A percentile compares a stretch with the other conserved stretches of the same genome.
Conservation (phyloP, 2,329 filamentous ascomycete species). For the Mariannaea elegans region DNA sequence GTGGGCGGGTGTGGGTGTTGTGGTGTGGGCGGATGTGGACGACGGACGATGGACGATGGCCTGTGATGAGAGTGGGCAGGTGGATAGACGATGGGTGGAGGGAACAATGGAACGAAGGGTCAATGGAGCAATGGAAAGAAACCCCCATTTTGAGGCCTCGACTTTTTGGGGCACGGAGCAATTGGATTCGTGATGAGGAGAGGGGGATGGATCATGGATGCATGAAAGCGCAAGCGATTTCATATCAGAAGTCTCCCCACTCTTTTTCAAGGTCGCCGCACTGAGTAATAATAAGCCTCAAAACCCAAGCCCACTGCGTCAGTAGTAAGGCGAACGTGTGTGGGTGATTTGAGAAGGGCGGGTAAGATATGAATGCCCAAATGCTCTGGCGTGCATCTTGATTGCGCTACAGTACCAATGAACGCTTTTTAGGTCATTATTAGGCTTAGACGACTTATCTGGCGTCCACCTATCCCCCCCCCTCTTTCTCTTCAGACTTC, state of each 20-base stretch:
- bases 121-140: constrained; percentile 21
- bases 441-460: background rate
- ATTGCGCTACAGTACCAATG: background rate
- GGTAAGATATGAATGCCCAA: background rate
- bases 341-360: no score
- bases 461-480: background rate
- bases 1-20: no score
- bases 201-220: background rate
- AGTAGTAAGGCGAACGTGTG: background rate
- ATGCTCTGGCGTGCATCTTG: background rate
- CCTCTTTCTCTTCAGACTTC: background rate
- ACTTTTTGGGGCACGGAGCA: constrained; percentile 2
- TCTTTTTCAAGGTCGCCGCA: background rate
- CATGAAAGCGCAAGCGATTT: background rate
- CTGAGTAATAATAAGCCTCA: background rate
- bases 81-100: constrained; percentile 7
- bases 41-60: background rate
- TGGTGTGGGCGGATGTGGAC: background rate
- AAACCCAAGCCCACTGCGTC: background rate
- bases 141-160: constrained; percentile 3
- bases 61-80: constrained; percentile 5
- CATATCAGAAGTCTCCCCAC: background rate
- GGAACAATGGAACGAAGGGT: background rate
- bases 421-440: background rate
- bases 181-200: background rate